Evolutionary conservation across 148 eudicot genomes (phyloP), one percentile per base, ranked within the genome.

Genomic region (Diospyros kaki): DNA sequence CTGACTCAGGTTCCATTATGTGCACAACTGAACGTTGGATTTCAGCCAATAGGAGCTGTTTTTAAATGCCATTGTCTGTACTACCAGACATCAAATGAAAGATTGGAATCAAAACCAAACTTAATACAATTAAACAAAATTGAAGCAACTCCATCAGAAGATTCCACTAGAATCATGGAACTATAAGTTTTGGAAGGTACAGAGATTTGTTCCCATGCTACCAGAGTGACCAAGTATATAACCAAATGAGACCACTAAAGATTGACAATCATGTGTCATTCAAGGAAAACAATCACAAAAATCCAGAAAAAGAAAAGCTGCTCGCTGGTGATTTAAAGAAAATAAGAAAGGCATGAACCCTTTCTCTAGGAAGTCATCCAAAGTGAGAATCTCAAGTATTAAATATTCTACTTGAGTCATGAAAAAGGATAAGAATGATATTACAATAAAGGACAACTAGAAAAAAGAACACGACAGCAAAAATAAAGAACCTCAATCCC

Each of bases 91-190:
- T 50, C 71, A 53, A 40, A 48, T 41, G 48, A 69, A 60, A 41
- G 71, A 68, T 68, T 14, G 71, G 58, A 68, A 68, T 51, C 58
- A 51, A 28, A 52, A 41, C n/a, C 48, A 50, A 18, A 68, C 13
- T 38, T 17, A 41, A 11, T 15, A 63, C 15, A 39, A 0, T 63
- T 4, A 41, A 52, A 53, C 59, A 53, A 45, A 69, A 38, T 28
- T 54, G 56, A 69, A 38, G 9, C 72, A 51, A 59, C 59, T 53
- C 46, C 18, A 13, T 39, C 60, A 18, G 9, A 51, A 3, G 1
- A 68, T 5, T n/a, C 40, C 38, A 17, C 60, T 28, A 68, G 7
- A 48, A 56, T 4, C 28, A 28, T 28, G 0, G 28, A 28, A 28
- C 28, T 58, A 4, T 11, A 28, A 40, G 43, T 38, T 67, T 14